These are phyloP conservation scores for Monosiga brevicollis DNA, from an alignment of 78 protist species.

Conservation along the genomic window DNA sequence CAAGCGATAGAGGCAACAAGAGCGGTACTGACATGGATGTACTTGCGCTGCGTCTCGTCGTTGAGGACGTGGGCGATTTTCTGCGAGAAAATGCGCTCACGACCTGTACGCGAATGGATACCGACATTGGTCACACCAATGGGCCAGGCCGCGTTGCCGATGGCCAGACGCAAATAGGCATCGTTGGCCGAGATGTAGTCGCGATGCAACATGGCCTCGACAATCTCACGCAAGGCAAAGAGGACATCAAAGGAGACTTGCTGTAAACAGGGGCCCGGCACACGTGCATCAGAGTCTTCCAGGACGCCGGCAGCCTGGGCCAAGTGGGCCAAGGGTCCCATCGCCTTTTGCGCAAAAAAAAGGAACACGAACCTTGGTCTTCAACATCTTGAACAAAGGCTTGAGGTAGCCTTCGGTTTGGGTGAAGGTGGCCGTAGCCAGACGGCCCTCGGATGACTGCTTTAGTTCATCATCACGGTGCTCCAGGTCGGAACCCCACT, in stretches of 20 bases:
- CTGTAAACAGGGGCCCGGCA: neutral
- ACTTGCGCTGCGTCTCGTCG: constrained; percentile 85
- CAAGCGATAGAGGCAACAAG: neutral
- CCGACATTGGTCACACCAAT: constrained; percentile 42
- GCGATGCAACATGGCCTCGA: constrained; percentile 23
- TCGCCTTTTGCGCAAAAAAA: neutral
- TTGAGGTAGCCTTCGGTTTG: neutral
- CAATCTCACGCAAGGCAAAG: constrained; percentile 19
- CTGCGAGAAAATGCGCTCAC: constrained; percentile 68
- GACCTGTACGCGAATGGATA: constrained; percentile 78
- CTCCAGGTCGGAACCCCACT: constrained; percentile 12
- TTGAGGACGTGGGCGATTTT: constrained; percentile 66
- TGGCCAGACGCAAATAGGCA: constrained; percentile 70
- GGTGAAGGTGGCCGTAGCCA: constrained; percentile 1
- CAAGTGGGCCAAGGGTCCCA: no score
- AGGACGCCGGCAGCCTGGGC: no score
- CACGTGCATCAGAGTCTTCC: neutral
- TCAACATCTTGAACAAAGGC: neutral
- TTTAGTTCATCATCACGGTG: neutral
- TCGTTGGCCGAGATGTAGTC: constrained; percentile 67
- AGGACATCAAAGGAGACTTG: constrained; percentile 22
- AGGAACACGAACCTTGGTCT: neutral
- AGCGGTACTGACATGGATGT: constrained; percentile 36
- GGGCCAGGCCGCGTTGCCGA: constrained; percentile 91
- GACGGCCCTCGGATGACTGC: neutral